Evolutionary conservation across 495 filamentous ascomycete genomes (phyloP).

Genomic region (Aspergillus baeticus): DNA sequence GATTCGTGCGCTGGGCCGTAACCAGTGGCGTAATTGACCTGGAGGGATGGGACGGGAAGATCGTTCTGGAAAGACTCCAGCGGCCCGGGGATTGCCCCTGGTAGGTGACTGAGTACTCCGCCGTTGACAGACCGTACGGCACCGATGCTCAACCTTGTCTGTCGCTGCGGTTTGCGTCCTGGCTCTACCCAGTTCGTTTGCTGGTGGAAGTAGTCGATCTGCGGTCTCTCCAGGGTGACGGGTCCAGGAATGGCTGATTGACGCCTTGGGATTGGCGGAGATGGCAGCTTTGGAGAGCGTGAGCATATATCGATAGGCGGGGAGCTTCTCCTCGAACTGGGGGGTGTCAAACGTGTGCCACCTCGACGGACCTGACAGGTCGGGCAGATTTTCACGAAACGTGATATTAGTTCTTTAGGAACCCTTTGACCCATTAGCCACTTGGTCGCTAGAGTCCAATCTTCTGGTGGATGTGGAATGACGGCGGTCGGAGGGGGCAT

Average conservation of each 20-base stretch:
- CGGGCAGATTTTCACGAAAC: slow-evolving; percentile 57
- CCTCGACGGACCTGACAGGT: slow-evolving; percentile 49
- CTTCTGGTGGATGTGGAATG: not conserved
- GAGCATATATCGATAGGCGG: slow-evolving; percentile 37
- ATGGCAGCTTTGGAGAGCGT: slow-evolving; percentile 43
- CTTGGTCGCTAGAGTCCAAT: too few species aligned
- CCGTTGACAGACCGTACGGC: slow-evolving; percentile 26
- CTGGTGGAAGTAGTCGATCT: slow-evolving; percentile 34
- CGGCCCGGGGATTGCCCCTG: slow-evolving; percentile 27
- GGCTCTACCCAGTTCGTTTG: slow-evolving; percentile 19
- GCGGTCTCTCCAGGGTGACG: slow-evolving; percentile 27
- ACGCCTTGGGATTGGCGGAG: slow-evolving; percentile 37
- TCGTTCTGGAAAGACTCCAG: slow-evolving; percentile 36
- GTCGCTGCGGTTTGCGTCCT: slow-evolving; percentile 17
- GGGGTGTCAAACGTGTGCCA: slow-evolving; percentile 44
- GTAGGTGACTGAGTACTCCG: slow-evolving; percentile 22
- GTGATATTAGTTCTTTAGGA: slow-evolving; percentile 57
- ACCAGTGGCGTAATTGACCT: slow-evolving; percentile 32
- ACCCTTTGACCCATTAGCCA: slow-evolving; percentile 36
- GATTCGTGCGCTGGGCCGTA: slow-evolving; percentile 33
- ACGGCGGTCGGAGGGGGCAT: slow-evolving; percentile 12
- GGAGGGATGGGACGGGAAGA: slow-evolving; percentile 32
- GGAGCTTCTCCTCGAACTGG: slow-evolving; percentile 44
- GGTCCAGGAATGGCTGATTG: slow-evolving; percentile 34
- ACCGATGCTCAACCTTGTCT: slow-evolving; percentile 22